phyloP scores from a whole-genome alignment of 1,284 basidiomycete genomes.

The Lignosus rhinocerotis region DNA sequence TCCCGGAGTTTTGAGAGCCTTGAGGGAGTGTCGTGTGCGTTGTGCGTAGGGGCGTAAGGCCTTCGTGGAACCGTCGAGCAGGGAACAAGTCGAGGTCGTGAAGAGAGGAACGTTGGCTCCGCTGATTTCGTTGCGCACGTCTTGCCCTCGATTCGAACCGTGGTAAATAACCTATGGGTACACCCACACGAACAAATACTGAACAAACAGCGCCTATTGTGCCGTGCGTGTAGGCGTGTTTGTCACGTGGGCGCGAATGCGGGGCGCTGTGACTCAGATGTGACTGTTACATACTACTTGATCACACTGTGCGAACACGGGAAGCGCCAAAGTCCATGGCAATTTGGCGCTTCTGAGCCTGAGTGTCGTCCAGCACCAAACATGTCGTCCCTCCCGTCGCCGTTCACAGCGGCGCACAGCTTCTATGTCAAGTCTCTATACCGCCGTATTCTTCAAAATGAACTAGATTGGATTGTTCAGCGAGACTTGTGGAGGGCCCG shows the following conservation, averaged over 20 bases:
- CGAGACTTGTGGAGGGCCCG: conserved; percentile 84
- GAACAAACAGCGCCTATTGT: conserved; percentile 14
- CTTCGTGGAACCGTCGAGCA: conserved; percentile 37
- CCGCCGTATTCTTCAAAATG: conserved; percentile 82
- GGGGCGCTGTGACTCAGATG: no score
- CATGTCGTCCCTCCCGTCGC: conserved; percentile 38
- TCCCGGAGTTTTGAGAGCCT: conserved; percentile 24
- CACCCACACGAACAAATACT: conserved; percentile 34
- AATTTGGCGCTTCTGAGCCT: not conserved
- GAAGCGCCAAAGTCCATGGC: conserved; percentile 8
- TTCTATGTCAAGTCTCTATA: conserved; percentile 92
- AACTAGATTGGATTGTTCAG: conserved; percentile 86
- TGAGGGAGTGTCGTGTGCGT: conserved; percentile 35
- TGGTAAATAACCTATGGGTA: conserved; percentile 30
- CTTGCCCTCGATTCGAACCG: conserved; percentile 31
- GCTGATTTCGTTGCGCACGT: conserved; percentile 7
- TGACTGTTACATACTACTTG: not conserved
- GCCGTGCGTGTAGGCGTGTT: conserved; percentile 3
- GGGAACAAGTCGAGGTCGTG: conserved; percentile 34
- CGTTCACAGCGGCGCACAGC: conserved; percentile 79
- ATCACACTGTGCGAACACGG: conserved; percentile 20
- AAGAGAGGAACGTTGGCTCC: conserved; percentile 23
- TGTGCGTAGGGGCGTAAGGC: conserved; percentile 37
- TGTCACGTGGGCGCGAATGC: conserved; percentile 22
- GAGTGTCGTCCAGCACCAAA: conserved; percentile 15